Evolutionary conservation across 441 rosid species (phyloP), one percentile per base, ranked within the genome.

Genomic region (Biscutella auriculata): DNA sequence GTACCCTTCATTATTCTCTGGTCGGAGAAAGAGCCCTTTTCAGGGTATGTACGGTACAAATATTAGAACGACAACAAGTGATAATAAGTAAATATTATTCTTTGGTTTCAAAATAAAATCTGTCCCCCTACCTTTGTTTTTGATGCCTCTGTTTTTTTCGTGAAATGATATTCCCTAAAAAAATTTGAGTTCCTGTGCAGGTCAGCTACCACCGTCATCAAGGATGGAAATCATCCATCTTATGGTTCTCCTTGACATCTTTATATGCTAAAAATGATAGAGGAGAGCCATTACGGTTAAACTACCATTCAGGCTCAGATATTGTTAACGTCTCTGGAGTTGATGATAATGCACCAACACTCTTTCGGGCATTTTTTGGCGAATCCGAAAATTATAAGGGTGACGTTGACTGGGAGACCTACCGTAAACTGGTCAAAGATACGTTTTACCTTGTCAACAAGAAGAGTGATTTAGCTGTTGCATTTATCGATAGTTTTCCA

Each of bases 221-320:
- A 72, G 68, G 73, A 65, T 84, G 91, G 94, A 80, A 73, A 57
- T 84, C 96, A 37, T 79, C 95, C 21, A 73, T 59, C 72, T 46
- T 78, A 60, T 92, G 92, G 98, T 86, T 88, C 75, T 83, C 95
- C 71, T 79, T 92, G 71, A 79, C 79, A 66, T 92, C 98, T 54
- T 65, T 92, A 73, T 74, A 82, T 65, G 95, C 91, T 15, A 84
- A 83, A 76, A 76, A 73, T 70, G 75, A 62, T 54, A 75, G 64
- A 66, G 98, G 96, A 47, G 76, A 82, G 75, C 92, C 88, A 42
- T 70, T 86, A 71, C 77, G 79, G 62, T 71, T 92, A 72, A 82
- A 73, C 61, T 83, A 64, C 75, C 76, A 27, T 55, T 79, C 88
- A 53, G 78, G 90, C 29, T 84, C 92, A 50, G 85, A 77, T 77